A percentile compares a stretch with the other conserved stretches of the same genome.
Evolutionary conservation across 1,284 basidiomycete genomes (phyloP).

Genomic region (Omphalotus olearius): DNA sequence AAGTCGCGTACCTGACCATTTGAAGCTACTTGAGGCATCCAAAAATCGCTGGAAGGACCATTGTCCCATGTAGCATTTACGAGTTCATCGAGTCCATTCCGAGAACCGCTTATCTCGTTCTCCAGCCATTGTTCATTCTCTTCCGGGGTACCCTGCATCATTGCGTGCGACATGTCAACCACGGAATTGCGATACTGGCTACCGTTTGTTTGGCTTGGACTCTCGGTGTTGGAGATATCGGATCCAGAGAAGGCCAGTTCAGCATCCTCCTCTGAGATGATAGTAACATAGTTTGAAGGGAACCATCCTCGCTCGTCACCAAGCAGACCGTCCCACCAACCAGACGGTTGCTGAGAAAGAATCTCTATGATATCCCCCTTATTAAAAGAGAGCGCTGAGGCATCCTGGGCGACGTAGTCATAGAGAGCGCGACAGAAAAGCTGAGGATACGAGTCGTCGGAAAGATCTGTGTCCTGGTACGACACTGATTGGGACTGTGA

Average conservation of each 20-base stretch:
- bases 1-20: conserved; percentile 63
- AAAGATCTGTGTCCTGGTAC: conserved; percentile 7
- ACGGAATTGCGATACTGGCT: conserved; percentile 27
- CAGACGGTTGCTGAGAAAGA: conserved; percentile 84
- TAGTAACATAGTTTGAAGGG: conserved; percentile 90
- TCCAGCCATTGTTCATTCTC: conserved; percentile 47
- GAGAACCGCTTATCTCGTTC: conserved; percentile 28
- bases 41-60: conserved; percentile 59
- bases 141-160: conserved; percentile 39
- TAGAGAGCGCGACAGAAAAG: conserved; percentile 93
- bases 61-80: conserved; percentile 21
- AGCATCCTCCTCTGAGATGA: conserved; percentile 78
- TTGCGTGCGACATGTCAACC: conserved; percentile 47
- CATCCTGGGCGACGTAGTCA: conserved; percentile 86
- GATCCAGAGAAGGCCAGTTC: conserved; percentile 56
- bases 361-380: conserved; percentile 93
- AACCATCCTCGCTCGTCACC: conserved; percentile 94
- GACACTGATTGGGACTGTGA: conserved; percentile 1
- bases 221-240: conserved; percentile 34
- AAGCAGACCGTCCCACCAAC: conserved; percentile 98
- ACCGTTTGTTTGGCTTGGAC: conserved; percentile 19
- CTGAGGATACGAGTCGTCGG: conserved; percentile 10
- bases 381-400: conserved; percentile 84
- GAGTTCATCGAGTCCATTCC: conserved; percentile 22
- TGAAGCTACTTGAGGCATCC: conserved; percentile 70